A percentile compares a stretch with the other conserved stretches of the same genome.
Evolutionary conservation across 352 stramenopile species (phyloP).

Genomic region (Plasmopara halstedii): DNA sequence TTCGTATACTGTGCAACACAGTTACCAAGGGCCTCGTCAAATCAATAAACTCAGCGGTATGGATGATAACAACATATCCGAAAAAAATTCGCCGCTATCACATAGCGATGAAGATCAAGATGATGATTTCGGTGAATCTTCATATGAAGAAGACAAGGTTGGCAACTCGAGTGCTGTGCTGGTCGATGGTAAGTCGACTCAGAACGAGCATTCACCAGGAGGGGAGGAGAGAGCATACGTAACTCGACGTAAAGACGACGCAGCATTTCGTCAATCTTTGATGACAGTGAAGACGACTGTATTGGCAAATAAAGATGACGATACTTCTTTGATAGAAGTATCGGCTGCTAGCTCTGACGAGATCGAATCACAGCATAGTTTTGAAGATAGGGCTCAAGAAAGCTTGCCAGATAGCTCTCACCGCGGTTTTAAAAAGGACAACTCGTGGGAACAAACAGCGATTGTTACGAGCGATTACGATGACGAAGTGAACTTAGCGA

Average conservation of each 20-base stretch:
- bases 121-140: slow-evolving; percentile 10
- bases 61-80: slow-evolving; percentile 11
- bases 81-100: slow-evolving; percentile 7
- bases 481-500: not conserved
- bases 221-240: not conserved
- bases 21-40: not conserved
- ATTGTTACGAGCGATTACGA: not conserved
- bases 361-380: no score
- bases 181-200: not conserved
- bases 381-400: not conserved
- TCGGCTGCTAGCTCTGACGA: no score
- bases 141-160: not conserved
- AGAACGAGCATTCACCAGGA: not conserved
- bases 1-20: not conserved
- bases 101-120: not conserved
- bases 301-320: not conserved
- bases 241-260: not conserved
- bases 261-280: not conserved
- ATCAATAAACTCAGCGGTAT: not conserved
- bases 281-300: not conserved
- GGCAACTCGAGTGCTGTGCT: not conserved
- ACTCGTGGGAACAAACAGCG: slow-evolving; percentile 2
- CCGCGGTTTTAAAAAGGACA: not conserved
- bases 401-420: not conserved
- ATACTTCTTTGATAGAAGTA: no score